Base-by-base conservation (phyloP, 2,329 filamentous ascomycete genomes). In the Penicillium sp. region DNA sequence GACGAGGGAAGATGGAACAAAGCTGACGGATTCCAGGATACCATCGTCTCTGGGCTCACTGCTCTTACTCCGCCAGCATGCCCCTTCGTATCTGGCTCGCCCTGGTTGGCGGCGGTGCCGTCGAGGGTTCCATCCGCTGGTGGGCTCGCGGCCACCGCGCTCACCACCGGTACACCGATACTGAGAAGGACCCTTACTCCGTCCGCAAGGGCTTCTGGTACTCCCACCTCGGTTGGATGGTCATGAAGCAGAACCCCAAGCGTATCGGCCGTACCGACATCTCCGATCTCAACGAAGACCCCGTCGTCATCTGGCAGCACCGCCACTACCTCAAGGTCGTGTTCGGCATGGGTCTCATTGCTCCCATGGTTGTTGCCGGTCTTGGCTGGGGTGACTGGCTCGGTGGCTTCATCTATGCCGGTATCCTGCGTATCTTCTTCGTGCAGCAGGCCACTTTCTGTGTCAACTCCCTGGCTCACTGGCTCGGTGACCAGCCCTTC, bases 401-500 rank as follows among this genome's bases (percentile, higher is more conserved):
- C 52, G 90, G 90, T 63, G 90, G 90, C 43, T 89, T 91, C 72
- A 80, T 95, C 71, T 95, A 95, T 67, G 89, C 80, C 55, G 90
- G 89, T 66, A 90, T 95, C 63, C 83, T 95, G 60, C 86, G 90
- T 63, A 87, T 92, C 75, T 92, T 90, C 81, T 88, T 92, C 74
- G 88, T 95, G 60, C 90, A 94, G 79, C 90, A 95, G 76, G 89
- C 90, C 53, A 94, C 90, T 59, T 95, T 95, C 82, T 95, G 90
- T 66, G 89, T 95, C 80, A 95, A 95, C 81, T 92, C 88, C 16
- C 78, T 95, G 56, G 90, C 90, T 60, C 90, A 95, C 77, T 95
- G 88, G 88, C 86, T 95, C 67, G 90, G 90, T 57, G 90, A 95
- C 65, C 90, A 95, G 78, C 90, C 90, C 55, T 95, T 95, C 70